Evolutionary conservation across 2,329 filamentous ascomycete species (phyloP), one percentile per base, ranked within the genome.

Genomic region (Pezizomycotina sp.): DNA sequence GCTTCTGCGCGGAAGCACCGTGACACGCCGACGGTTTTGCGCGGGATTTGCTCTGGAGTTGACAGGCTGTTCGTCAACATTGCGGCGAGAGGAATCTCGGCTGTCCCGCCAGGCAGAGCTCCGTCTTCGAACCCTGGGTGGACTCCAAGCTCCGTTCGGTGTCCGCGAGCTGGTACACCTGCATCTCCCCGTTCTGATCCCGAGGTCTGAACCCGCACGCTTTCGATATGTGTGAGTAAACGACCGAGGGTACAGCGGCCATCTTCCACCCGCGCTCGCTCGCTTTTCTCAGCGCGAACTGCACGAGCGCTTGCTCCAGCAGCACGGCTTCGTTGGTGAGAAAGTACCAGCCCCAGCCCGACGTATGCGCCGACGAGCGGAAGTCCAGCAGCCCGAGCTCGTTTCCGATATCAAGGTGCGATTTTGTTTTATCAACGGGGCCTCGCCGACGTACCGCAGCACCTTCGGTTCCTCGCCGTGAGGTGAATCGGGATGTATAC

Each of bases 321-420:
- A 89, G 71, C 0, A 84, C 84, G 6, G 74, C 89, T 53, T 92
- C 84, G 53, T 86, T 81, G n/a, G 81, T 64, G 7, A 98, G 71
- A 58, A 83, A 95, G 61, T 98, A 98, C 81, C 83, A 98, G 1
- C 89, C 89, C 86, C 86, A 98, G 23, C 89, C 89, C 3, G 77
- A 80, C 1, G 81, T 75, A n/a, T 69, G 73, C 2, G 76, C 76
- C 4, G 83, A 82, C 41, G 69, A 74, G 4, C 77, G 65, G 53
- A 98, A 93, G 60, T 98, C 86, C 33, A 98, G 64, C n/a, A 98
- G 66, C 21, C 76, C 74, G n/a, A 98, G 69, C 52, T 83, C 71
- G 4, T 72, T 65, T 20, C 89, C 89, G 49, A 98, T 86, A 48
- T 86, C 69, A 5, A 89, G 77, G 56, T 93, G 84, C 0, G 79